These are phyloP conservation scores for Sporobolomyces pararoseus DNA, from an alignment of 768 basidiomycete species.

Conservation along the genomic window DNA sequence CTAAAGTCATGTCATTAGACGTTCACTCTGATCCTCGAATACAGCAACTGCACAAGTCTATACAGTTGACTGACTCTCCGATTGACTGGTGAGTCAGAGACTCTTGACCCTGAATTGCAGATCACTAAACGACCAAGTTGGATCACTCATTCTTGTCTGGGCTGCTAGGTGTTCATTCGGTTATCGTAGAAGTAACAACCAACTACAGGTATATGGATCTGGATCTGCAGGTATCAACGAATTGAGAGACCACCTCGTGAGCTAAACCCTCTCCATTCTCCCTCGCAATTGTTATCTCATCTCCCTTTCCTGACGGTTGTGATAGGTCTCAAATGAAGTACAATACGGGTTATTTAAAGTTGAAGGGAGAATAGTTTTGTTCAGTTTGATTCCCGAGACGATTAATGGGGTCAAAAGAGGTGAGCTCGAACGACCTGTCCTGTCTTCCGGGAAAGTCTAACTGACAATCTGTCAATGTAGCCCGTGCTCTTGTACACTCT, in stretches of 20 bases:
- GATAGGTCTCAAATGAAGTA: slow-evolving; percentile 1
- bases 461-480: not conserved
- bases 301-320: not conserved
- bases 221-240: not conserved
- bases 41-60: not conserved
- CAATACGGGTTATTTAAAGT: slow-evolving; percentile 11
- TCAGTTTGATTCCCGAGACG: slow-evolving; percentile 1
- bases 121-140: not conserved
- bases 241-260: not conserved
- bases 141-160: not conserved
- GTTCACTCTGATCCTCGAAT: not conserved
- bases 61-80: not conserved
- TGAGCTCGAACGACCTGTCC: too few species aligned
- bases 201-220: not conserved
- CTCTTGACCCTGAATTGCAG: too few species aligned
- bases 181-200: not conserved
- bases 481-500: slow-evolving; percentile 24
- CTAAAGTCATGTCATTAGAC: slow-evolving; percentile 4
- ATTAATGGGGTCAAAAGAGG: slow-evolving; percentile 30
- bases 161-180: slow-evolving; percentile 13
- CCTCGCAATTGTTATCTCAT: not conserved
- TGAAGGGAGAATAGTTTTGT: not conserved
- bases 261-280: not conserved
- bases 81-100: slow-evolving; percentile 14
- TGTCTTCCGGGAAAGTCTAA: too few species aligned